Evolutionary conservation across 306 rosid genomes (phyloP).

Genomic region (Myrica gale): DNA sequence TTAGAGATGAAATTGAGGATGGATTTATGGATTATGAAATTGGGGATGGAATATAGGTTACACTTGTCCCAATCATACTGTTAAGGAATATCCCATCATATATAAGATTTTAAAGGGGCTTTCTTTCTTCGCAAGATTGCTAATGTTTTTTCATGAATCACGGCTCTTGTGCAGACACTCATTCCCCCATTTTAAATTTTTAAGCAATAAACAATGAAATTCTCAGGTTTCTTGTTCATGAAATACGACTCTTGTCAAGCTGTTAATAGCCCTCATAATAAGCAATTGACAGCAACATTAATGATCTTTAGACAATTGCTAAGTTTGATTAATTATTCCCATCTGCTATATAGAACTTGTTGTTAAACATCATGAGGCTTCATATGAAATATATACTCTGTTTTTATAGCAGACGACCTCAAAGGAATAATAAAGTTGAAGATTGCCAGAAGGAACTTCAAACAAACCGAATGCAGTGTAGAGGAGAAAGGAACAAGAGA

Average conservation of each 20-base stretch:
- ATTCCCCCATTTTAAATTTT: conserved; percentile 13
- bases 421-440: too few relatives aligned
- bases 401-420: too few relatives aligned
- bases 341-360: too few relatives aligned
- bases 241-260: not conserved
- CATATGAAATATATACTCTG: too few relatives aligned
- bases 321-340: not conserved
- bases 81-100: not conserved
- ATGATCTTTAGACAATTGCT: not conserved
- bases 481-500: too few relatives aligned
- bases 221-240: not conserved
- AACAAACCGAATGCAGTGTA: too few relatives aligned
- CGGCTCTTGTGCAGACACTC: not conserved
- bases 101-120: not conserved
- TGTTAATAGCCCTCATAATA: not conserved
- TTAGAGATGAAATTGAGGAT: too few relatives aligned
- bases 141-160: conserved; percentile 13
- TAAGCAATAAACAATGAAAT: conserved; percentile 6
- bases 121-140: not conserved
- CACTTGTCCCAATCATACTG: not conserved
- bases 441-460: too few relatives aligned
- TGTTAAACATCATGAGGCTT: too few relatives aligned
- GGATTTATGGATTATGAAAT: too few relatives aligned
- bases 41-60: not conserved
- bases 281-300: too few relatives aligned